Base-by-base conservation (phyloP, 805 yeast species). In the Myxozyma melibiosi region DNA sequence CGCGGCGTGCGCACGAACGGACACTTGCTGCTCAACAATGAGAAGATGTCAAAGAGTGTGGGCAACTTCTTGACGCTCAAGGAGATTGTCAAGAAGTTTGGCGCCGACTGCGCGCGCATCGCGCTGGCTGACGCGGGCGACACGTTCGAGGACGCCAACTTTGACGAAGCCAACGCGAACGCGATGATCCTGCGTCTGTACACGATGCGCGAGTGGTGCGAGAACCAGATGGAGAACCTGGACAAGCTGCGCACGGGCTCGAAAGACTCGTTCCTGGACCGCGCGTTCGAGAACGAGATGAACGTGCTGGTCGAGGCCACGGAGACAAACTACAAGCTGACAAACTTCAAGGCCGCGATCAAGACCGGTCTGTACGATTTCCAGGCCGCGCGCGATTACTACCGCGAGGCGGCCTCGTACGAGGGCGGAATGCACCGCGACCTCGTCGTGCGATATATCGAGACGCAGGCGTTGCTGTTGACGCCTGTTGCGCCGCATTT, bases 41-140 rank as follows among this genome's bases (percentile, higher is more conserved):
- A 92, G 67, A 94, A 94, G 81, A 94, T 94, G 99, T 85, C 97
- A 54, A 94, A 94, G 74, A 87, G 96, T 31, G 92, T 98, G 31
- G 99, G 99, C 76, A 94, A 94, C 78, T 94, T 94, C 72, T 79
- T 89, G 84, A 94, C 98, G 50, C 78, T 94, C 73, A 81, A 84
- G 67, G 90, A 94, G 73, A 81, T 87, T 71, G 85, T 85, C 58
- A 80, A 83, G 67, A 94, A 94, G 75, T 94, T 85, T 66, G 99
- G 99, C 73, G 96, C 98, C 50, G 99, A 94, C 74, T 97, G 98
- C 40, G 79, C 96, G 9, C 87, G 99, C 80, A 88, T 94, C 72
- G 97, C 99, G 4, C 78, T 94, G 64, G 99, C 98, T 44, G 99
- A 94, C 78, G 97, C 97, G 51, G 99, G 99, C 78, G 99, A 94